phyloP scores from a whole-genome alignment of 148 eudicot genomes.

The Rhododendron vialii region DNA sequence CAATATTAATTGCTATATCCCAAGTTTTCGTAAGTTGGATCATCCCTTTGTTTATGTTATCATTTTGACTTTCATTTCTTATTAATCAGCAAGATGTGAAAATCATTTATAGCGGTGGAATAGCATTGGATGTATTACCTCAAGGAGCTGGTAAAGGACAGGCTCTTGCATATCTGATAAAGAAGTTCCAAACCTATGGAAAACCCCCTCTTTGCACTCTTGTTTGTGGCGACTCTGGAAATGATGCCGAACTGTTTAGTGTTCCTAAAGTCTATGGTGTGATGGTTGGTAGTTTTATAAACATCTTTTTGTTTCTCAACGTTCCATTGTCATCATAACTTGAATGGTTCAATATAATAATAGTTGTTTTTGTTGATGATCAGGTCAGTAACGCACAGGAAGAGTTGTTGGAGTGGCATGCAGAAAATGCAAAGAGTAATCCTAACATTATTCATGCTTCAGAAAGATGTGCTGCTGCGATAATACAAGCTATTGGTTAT shows the following conservation, averaged over 20 bases:
- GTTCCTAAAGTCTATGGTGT: constrained; percentile 1
- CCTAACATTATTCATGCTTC: neutral
- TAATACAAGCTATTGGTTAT: neutral
- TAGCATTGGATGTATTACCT: neutral
- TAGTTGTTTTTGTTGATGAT: neutral
- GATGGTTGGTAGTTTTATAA: neutral
- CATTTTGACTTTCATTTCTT: neutral
- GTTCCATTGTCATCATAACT: neutral
- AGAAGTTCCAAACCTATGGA: neutral
- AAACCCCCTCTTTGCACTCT: neutral
- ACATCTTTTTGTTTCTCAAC: neutral
- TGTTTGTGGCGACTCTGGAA: constrained; percentile 1
- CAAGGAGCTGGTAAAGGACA: neutral
- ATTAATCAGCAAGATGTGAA: neutral
- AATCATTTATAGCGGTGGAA: neutral
- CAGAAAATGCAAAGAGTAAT: neutral
- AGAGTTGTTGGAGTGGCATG: constrained; percentile 5
- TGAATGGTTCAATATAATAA: neutral
- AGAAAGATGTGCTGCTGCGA: constrained; percentile 1
- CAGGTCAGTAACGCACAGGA: constrained; percentile 6
- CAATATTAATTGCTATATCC: neutral
- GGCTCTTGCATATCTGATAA: neutral
- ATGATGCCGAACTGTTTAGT: neutral
- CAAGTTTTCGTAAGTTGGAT: neutral
- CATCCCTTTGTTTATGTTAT: neutral